Evolutionary conservation across 306 rosid species (phyloP).

Genomic region (Arachis hypogaea): DNA sequence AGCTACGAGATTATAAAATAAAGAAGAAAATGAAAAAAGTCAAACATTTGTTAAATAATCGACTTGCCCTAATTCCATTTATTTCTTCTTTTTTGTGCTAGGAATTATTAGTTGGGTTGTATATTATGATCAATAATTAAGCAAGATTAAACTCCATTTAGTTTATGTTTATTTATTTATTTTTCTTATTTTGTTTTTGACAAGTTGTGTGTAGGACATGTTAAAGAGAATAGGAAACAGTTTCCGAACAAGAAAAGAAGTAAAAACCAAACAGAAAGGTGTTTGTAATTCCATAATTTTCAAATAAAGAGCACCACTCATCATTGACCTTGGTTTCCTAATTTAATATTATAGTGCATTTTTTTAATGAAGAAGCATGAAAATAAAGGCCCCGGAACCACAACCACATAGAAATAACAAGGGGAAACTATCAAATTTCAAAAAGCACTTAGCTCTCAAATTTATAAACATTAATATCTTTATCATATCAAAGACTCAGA

Average conservation of each 20-base stretch:
- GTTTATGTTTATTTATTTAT: neutral
- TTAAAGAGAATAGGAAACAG: conserved; percentile 35
- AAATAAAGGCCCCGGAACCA: conserved; percentile 43
- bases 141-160: conserved; percentile 18
- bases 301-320: conserved; percentile 50
- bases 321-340: conserved; percentile 76
- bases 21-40: conserved; percentile 39
- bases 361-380: conserved; percentile 47
- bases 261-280: conserved; percentile 50
- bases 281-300: conserved; percentile 45
- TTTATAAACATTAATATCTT: conserved; percentile 49
- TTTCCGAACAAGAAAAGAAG: conserved; percentile 43
- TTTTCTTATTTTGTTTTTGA: conserved; percentile 32
- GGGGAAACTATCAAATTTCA: conserved; percentile 72
- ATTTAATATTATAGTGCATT: conserved; percentile 35
- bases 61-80: neutral
- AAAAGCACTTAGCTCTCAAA: conserved; percentile 59
- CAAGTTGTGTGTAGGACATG: conserved; percentile 48
- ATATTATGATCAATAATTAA: conserved; percentile 11
- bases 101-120: conserved; percentile 37
- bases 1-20: conserved; percentile 31
- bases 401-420: conserved; percentile 69
- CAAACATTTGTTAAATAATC: conserved; percentile 41
- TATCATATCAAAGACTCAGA: conserved; percentile 52
- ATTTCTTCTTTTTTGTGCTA: neutral